A percentile compares a stretch with the other conserved stretches of the same genome.
Conservation (phyloP, 2,329 filamentous ascomycete genomes). For the Teratosphaeria destructans region DNA sequence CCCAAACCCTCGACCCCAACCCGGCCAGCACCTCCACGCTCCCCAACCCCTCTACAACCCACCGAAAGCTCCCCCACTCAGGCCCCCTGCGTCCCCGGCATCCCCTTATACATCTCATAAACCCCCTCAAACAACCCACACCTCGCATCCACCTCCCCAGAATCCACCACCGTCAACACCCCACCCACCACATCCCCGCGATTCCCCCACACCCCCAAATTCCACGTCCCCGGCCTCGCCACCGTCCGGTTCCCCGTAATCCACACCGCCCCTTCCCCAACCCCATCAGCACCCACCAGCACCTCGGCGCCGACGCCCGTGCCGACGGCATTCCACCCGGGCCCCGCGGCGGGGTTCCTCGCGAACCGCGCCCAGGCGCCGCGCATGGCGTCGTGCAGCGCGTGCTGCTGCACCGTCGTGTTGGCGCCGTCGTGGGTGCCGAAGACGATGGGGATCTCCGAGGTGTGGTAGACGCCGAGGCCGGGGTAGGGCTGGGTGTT, state of each 20-base stretch:
- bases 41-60: not conserved
- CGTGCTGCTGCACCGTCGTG: slow-evolving; percentile 23
- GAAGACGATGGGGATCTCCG: slow-evolving; percentile 27
- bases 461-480: slow-evolving; percentile 25
- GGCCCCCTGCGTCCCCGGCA: not conserved
- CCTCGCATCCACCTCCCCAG: slow-evolving; percentile 17
- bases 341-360: slow-evolving; percentile 26
- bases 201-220: slow-evolving; percentile 20
- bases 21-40: not conserved
- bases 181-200: slow-evolving; percentile 11
- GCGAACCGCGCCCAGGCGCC: slow-evolving; percentile 28
- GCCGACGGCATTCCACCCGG: slow-evolving; percentile 26
- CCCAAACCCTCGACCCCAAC: not conserved
- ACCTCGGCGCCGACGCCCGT: slow-evolving; percentile 14
- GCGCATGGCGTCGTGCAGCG: slow-evolving; percentile 23
- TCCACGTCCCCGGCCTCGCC: slow-evolving; percentile 9
- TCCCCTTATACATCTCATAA: slow-evolving; percentile 6
- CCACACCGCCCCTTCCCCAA: slow-evolving; percentile 14
- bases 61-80: not conserved
- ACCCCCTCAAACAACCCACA: slow-evolving; percentile 16
- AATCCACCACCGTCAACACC: slow-evolving; percentile 22
- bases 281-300: slow-evolving; percentile 11
- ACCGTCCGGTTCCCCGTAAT: slow-evolving; percentile 8
- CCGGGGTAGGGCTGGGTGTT: slow-evolving; percentile 22
- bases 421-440: slow-evolving; percentile 20